Base-by-base conservation (phyloP, 2,329 filamentous ascomycete species). In the Monilinia laxa region DNA sequence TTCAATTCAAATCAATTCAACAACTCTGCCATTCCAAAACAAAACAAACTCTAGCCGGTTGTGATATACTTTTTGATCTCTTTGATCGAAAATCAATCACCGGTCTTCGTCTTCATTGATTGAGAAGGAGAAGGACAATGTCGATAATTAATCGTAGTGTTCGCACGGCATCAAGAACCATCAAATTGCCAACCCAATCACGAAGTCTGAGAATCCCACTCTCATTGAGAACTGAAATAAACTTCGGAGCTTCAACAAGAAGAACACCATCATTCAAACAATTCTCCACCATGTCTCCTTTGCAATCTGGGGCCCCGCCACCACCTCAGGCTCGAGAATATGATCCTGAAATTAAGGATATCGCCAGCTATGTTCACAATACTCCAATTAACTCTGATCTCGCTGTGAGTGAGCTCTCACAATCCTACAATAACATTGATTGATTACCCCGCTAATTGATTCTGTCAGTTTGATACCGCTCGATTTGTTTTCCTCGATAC, bases 401-500 rank as follows among this genome's bases (percentile, higher is more conserved):
- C 75, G 95, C 95, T 77, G 93, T 97, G 84, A 80, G 92, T 35
- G 31, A 35, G 31, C 31, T 35, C 47, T 62, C 82, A 62, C 57
- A 40, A 62, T 59, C 38, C 51, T 18, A 60, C 2, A n/a, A 65
- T 57, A 31, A 38, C 25, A 35, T 66, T 51, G n/a, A 66, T 31
- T 62, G n/a, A 66, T 28, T 62, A 57, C 57, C 67, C 65, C 62
- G 54, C 71, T 75, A 65, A 72, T 68, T 51, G 16, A 56, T 59
- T 23, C 40, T 25, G 42, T 70, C 72, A 95, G 91, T 96, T 91
- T 78, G 95, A 99, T 80, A 99, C 95, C 59, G 95, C 95, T 70
- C 90, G 95, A 81, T 94, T 93, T 83, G 93, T 98, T 73, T 93
- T 99, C 80, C 87, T 98, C 77, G 95, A 99, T 80, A 98, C 95